Conservation (phyloP, 2,329 filamentous ascomycete species). For the Diaporthe longicolla region DNA sequence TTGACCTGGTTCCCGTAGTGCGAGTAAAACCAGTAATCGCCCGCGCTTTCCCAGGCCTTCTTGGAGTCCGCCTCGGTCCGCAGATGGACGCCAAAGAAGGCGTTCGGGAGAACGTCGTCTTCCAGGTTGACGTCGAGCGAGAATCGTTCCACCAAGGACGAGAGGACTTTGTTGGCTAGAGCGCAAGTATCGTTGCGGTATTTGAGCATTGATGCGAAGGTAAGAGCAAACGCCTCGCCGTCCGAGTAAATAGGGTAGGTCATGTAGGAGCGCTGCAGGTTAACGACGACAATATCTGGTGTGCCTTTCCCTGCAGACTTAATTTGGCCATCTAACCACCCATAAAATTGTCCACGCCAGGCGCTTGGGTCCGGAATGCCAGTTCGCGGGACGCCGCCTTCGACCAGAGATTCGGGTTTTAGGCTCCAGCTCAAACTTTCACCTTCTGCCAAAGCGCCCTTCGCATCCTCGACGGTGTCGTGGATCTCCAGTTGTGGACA, state of each 20-base stretch:
- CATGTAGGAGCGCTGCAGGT: slow-evolving; percentile 31
- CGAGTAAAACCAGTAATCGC: slow-evolving; percentile 29
- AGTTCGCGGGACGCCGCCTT: slow-evolving; percentile 11
- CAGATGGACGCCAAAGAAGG: slow-evolving; percentile 37
- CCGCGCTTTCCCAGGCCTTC: slow-evolving; percentile 17
- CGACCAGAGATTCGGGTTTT: slow-evolving; percentile 13
- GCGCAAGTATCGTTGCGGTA: slow-evolving; percentile 51
- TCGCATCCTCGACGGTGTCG: not conserved
- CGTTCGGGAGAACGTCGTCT: slow-evolving; percentile 2
- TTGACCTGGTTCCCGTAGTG: slow-evolving; percentile 28
- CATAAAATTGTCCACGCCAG: slow-evolving; percentile 21
- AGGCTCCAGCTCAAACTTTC: not conserved
- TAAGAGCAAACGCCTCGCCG: slow-evolving; percentile 44
- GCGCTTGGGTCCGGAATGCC: slow-evolving; percentile 1
- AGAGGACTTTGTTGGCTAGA: slow-evolving; percentile 36
- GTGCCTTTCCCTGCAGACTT: no score
- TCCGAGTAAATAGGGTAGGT: slow-evolving; percentile 32
- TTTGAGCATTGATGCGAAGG: slow-evolving; percentile 52
- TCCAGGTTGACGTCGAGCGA: slow-evolving; percentile 11
- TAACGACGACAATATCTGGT: not conserved
- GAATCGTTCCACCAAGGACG: not conserved
- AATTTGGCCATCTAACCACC: slow-evolving; percentile 5
- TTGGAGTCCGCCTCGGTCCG: slow-evolving; percentile 31
- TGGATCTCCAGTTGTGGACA: slow-evolving; percentile 30
- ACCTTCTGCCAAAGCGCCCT: not conserved